Conservation (phyloP, 441 rosid genomes). For the Corymbia calophylla region DNA sequence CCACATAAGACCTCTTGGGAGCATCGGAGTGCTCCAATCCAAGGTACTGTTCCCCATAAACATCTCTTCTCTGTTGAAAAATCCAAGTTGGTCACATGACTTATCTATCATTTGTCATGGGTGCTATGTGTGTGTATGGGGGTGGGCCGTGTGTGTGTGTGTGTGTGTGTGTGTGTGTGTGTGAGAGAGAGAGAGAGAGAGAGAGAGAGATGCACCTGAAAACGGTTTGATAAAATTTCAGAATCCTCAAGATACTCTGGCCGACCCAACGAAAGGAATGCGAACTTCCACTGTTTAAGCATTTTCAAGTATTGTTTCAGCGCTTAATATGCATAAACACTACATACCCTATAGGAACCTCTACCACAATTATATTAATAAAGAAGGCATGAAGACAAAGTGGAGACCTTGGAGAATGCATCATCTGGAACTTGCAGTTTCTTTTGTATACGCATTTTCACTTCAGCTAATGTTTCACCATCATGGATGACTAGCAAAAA, state of each 20-base stretch:
- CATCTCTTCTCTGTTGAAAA: conserved; percentile 66
- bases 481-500: conserved; percentile 94
- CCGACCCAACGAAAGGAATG: conserved; percentile 80
- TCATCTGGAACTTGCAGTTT: conserved; percentile 88
- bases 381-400: neutral
- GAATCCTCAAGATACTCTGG: conserved; percentile 81
- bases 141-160: neutral
- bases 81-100: neutral
- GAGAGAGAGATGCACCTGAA: conserved; percentile 47
- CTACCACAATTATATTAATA: neutral
- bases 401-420: conserved; percentile 73
- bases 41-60: conserved; percentile 95
- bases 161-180: neutral
- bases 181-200: neutral
- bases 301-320: neutral
- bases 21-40: conserved; percentile 88
- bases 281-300: conserved; percentile 78
- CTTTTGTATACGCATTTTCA: conserved; percentile 73
- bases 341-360: neutral
- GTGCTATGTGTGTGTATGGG: neutral
- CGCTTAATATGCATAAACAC: neutral
- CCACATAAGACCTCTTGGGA: conserved; percentile 80
- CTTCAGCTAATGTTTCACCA: conserved; percentile 81
- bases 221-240: conserved; percentile 64
- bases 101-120: neutral